Evolutionary conservation across 2,329 filamentous ascomycete genomes (phyloP).

Genomic region (Decorospora gaudefroyi): DNA sequence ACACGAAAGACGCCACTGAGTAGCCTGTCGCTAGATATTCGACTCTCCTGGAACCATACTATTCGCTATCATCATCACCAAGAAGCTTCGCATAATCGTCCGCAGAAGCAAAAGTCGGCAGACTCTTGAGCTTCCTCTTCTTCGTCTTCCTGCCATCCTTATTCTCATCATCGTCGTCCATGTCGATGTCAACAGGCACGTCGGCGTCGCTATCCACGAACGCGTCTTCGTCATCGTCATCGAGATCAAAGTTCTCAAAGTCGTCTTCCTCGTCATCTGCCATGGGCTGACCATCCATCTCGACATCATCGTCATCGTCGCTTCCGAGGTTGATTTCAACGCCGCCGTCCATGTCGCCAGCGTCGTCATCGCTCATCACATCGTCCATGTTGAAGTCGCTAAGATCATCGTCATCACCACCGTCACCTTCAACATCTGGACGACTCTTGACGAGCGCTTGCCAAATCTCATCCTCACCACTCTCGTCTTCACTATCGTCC

Average conservation of each 20-base stretch:
- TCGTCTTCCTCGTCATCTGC: constrained; percentile 41
- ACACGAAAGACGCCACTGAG: constrained; percentile 10
- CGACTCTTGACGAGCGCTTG: constrained; percentile 81
- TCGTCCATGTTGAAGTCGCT: constrained; percentile 57
- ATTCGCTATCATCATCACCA: constrained; percentile 61
- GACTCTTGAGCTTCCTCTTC: constrained; percentile 81
- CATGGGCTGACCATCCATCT: constrained; percentile 49
- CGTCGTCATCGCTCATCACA: constrained; percentile 53
- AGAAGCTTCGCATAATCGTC: constrained; percentile 92
- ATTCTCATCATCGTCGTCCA: constrained; percentile 46
- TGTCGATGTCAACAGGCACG: constrained; percentile 56
- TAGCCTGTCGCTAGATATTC: no score
- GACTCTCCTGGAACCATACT: no score
- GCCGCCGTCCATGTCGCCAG: constrained; percentile 49
- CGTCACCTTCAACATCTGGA: constrained; percentile 73
- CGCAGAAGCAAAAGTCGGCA: constrained; percentile 89
- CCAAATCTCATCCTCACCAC: constrained; percentile 83
- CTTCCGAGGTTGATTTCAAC: constrained; percentile 54
- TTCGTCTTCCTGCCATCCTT: constrained; percentile 61
- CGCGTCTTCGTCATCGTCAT: constrained; percentile 61
- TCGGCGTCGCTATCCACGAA: constrained; percentile 62
- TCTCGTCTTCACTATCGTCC: constrained; percentile 55
- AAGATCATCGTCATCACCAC: constrained; percentile 62
- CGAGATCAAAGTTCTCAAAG: constrained; percentile 51
- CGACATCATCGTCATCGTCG: constrained; percentile 55